phyloP scores from a whole-genome alignment of 148 eudicot genomes.

The Fagopyrum esculentum region DNA sequence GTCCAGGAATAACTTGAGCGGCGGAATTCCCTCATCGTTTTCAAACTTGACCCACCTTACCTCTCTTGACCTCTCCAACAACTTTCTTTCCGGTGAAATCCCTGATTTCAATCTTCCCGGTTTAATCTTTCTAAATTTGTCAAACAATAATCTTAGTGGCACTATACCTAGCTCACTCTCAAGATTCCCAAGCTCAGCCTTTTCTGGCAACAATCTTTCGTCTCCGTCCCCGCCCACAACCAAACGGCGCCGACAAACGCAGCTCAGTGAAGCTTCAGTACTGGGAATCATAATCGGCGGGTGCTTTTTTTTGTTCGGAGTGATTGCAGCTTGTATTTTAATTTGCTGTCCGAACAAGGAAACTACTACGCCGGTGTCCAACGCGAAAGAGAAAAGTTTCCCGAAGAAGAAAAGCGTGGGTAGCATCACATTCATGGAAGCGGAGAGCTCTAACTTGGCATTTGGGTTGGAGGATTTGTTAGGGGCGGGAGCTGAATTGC shows the following conservation, averaged over 20 bases:
- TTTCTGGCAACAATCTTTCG: conserved; percentile 25
- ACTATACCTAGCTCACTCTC: conserved; percentile 24
- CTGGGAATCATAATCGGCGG: conserved; percentile 18
- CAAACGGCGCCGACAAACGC: background rate
- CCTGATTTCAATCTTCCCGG: conserved; percentile 31
- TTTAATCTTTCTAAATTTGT: conserved; percentile 28
- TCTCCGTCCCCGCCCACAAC: conserved; percentile 4
- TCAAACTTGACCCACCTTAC: conserved; percentile 34
- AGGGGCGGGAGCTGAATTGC: conserved; percentile 26
- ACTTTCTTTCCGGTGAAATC: conserved; percentile 37
- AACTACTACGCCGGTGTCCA: background rate
- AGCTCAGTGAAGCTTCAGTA: conserved; percentile 19
- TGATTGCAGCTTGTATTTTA: background rate
- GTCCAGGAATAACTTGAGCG: conserved; percentile 61
- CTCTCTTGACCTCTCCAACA: conserved; percentile 30
- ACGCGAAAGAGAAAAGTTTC: background rate
- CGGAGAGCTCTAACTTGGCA: conserved; percentile 22
- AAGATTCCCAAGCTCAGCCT: conserved; percentile 36
- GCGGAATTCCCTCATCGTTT: conserved; percentile 31
- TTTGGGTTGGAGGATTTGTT: conserved; percentile 28
- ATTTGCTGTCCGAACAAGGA: conserved; percentile 20
- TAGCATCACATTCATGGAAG: conserved; percentile 21
- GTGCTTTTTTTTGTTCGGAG: conserved; percentile 1
- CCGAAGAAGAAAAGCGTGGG: background rate
- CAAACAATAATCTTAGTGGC: conserved; percentile 42